Conservation (phyloP, 495 filamentous ascomycete genomes). For the Penicillium robsamsonii region DNA sequence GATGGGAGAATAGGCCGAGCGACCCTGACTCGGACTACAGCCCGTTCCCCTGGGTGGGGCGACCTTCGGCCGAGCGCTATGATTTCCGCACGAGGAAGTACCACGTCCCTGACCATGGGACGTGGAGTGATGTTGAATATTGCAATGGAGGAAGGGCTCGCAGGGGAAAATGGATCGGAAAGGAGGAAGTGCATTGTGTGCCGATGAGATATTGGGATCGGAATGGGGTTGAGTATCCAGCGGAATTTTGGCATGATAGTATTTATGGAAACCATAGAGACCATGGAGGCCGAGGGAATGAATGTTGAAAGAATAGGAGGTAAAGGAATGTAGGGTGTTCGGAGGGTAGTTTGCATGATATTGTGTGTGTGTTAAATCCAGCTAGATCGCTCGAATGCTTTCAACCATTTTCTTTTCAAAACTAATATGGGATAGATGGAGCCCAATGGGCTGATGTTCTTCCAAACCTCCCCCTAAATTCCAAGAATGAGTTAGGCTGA, state of each 20-base stretch:
- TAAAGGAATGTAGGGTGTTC: not conserved
- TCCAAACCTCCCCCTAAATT: not conserved
- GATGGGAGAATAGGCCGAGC: constrained; percentile 19
- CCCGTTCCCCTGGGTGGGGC: constrained; percentile 18
- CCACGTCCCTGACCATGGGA: constrained; percentile 26
- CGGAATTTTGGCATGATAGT: constrained; percentile 28
- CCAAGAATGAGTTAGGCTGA: not conserved
- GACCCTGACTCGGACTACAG: constrained; percentile 11
- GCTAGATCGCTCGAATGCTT: not conserved
- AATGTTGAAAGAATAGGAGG: not conserved
- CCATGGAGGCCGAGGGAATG: constrained; percentile 1
- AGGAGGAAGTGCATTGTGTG: constrained; percentile 21
- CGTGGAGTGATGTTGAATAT: constrained; percentile 34
- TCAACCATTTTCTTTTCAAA: not conserved
- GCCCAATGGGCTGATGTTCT: not conserved
- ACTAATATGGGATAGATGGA: not conserved
- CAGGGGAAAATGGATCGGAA: constrained; percentile 4
- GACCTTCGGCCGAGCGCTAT: constrained; percentile 20
- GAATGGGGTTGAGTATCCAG: constrained; percentile 27
- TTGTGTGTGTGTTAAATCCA: not conserved
- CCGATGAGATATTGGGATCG: constrained; percentile 33
- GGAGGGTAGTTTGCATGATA: not conserved
- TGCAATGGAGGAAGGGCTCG: constrained; percentile 14
- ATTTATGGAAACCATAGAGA: constrained; percentile 21
- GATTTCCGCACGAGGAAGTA: constrained; percentile 35